These are phyloP conservation scores for Flaveria bidentis DNA, from an alignment of 129 eudicot species.

Conservation along the genomic window DNA sequence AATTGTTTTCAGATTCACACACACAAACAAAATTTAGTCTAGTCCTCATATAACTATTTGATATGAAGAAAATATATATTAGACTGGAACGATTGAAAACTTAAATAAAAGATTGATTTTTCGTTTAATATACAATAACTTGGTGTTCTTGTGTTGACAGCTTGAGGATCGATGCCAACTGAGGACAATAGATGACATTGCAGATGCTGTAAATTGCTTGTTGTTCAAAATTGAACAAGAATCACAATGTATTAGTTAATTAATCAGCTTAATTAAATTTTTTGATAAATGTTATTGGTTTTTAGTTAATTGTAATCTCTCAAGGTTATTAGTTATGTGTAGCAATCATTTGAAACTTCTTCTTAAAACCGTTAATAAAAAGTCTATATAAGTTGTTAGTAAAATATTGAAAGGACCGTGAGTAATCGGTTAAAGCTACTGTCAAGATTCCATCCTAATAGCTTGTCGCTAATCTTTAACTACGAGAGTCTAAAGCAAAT, in stretches of 20 bases:
- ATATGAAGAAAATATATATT: too few relatives aligned
- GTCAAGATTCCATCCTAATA: too few relatives aligned
- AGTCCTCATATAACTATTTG: too few relatives aligned
- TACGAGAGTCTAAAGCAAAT: too few relatives aligned
- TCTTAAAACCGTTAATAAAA: too few relatives aligned
- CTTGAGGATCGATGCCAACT: slow-evolving; percentile 70
- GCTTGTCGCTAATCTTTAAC: too few relatives aligned
- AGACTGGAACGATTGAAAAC: not conserved
- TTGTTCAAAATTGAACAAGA: slow-evolving; percentile 58
- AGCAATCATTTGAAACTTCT: too few relatives aligned
- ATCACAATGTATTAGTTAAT: slow-evolving; percentile 36
- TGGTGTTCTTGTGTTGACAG: slow-evolving; percentile 30
- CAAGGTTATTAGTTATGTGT: not conserved
- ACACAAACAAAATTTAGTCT: too few relatives aligned
- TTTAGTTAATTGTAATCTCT: slow-evolving; percentile 5
- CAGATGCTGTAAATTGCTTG: slow-evolving; percentile 57
- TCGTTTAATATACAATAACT: not conserved
- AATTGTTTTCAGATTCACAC: too few relatives aligned
- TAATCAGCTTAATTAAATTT: not conserved
- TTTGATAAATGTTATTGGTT: slow-evolving; percentile 19
- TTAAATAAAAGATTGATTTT: not conserved
- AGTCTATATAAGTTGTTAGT: too few relatives aligned
- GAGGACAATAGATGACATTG: slow-evolving; percentile 66
- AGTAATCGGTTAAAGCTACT: too few relatives aligned
- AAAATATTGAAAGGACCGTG: too few relatives aligned